These are phyloP conservation scores for Euryodendron excelsum DNA, from an alignment of 148 eudicot species.

Conservation along the genomic window DNA sequence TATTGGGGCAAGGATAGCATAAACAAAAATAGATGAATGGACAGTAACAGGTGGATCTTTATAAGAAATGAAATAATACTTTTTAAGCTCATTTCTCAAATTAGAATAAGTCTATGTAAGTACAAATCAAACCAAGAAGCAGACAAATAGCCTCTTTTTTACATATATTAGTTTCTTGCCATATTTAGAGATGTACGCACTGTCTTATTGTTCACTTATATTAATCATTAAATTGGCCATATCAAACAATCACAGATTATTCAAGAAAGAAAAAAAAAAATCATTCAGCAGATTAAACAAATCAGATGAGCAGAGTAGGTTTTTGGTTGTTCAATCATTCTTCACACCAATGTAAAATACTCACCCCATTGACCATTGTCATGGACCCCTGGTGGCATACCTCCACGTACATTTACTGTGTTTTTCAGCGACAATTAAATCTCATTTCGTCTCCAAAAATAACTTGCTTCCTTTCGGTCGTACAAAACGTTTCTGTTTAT, in stretches of 20 bases:
- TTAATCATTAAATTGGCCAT: too few relatives aligned
- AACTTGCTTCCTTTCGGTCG: too few relatives aligned
- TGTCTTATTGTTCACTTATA: background rate
- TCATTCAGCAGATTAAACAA: too few relatives aligned
- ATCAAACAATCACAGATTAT: too few relatives aligned
- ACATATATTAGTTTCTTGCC: background rate
- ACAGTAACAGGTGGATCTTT: slow-evolving; percentile 3
- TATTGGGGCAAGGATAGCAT: background rate
- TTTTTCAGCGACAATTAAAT: too few relatives aligned
- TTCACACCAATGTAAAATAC: background rate
- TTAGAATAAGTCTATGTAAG: background rate
- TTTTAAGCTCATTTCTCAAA: background rate
- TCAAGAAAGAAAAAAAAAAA: too few relatives aligned
- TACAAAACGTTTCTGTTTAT: too few relatives aligned
- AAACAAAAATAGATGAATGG: background rate
- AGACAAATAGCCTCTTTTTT: too few relatives aligned
- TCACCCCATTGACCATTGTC: too few relatives aligned
- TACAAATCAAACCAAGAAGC: background rate
- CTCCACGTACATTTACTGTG: too few relatives aligned
- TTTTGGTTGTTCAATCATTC: background rate
- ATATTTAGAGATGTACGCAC: background rate
- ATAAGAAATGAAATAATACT: background rate
- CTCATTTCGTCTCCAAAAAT: too few relatives aligned
- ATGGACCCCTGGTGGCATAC: too few relatives aligned
- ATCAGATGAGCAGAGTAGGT: background rate